phyloP scores from a whole-genome alignment of 495 filamentous ascomycete genomes.

The Penicillium roqueforti region DNA sequence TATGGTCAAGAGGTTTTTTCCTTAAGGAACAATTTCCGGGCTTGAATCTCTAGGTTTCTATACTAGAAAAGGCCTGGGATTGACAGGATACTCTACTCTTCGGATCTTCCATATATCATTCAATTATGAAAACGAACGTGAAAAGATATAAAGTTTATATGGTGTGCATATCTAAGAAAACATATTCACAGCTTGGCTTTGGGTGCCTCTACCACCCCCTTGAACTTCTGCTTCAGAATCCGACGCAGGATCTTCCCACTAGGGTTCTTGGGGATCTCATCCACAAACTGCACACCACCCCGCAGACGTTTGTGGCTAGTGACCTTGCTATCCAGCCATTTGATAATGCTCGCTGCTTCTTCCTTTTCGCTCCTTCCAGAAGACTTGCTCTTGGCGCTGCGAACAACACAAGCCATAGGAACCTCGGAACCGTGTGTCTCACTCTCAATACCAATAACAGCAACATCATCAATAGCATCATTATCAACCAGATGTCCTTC shows the following conservation, averaged over 20 bases:
- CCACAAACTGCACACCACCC: slow-evolving; percentile 78
- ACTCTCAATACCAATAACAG: slow-evolving; percentile 78
- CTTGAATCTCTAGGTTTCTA: background rate
- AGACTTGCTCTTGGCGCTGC: slow-evolving; percentile 46
- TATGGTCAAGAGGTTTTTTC: slow-evolving; percentile 42
- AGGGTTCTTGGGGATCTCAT: slow-evolving; percentile 77
- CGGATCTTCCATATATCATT: background rate
- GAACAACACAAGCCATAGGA: slow-evolving; percentile 76
- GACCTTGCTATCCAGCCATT: slow-evolving; percentile 61
- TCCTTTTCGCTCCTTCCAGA: slow-evolving; percentile 48
- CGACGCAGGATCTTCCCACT: slow-evolving; percentile 87
- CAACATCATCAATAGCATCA: slow-evolving; percentile 72
- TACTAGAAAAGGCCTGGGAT: background rate
- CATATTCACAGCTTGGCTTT: slow-evolving; percentile 42
- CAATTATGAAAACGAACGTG: background rate
- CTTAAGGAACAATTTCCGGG: background rate
- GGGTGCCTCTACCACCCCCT: slow-evolving; percentile 36
- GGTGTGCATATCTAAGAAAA: background rate
- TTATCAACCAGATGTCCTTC: slow-evolving; percentile 74
- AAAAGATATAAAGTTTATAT: background rate
- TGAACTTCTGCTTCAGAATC: slow-evolving; percentile 54
- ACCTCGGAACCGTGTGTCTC: slow-evolving; percentile 70
- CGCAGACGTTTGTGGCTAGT: slow-evolving; percentile 72
- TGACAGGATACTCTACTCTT: background rate
- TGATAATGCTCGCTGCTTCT: slow-evolving; percentile 57